A percentile compares a stretch with the other conserved stretches of the same genome.
phyloP scores from a whole-genome alignment of 2,329 filamentous ascomycete genomes.

The Fonsecaea monophora region DNA sequence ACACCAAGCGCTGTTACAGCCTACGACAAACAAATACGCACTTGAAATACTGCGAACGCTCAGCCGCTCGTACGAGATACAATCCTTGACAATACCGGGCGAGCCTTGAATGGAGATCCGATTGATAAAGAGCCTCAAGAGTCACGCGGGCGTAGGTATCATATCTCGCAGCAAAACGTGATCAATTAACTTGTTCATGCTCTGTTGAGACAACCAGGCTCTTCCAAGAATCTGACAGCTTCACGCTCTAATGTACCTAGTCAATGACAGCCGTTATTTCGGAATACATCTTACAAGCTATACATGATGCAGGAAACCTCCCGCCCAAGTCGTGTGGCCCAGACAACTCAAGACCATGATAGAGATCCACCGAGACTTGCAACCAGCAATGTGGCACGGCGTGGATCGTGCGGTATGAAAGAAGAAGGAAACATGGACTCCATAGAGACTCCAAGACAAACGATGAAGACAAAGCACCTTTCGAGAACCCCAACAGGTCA shows the following conservation, averaged over 20 bases:
- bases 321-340: neutral
- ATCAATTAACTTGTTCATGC: neutral
- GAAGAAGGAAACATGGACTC: neutral
- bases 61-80: neutral
- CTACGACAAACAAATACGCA: neutral
- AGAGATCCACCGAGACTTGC: neutral
- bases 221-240: neutral
- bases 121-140: neutral
- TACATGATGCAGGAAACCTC: neutral
- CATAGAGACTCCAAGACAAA: neutral
- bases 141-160: neutral
- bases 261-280: neutral
- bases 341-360: neutral
- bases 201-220: neutral
- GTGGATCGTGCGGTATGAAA: neutral
- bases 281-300: neutral
- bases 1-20: neutral
- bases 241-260: neutral
- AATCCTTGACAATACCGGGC: neutral
- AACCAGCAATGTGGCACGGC: neutral
- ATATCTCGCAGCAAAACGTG: neutral
- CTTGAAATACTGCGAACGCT: neutral
- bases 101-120: neutral
- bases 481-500: neutral
- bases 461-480: neutral